Evolutionary conservation across 352 stramenopile genomes (phyloP), one percentile per base, ranked within the genome.

Genomic region (Globisporangium canariense): DNA sequence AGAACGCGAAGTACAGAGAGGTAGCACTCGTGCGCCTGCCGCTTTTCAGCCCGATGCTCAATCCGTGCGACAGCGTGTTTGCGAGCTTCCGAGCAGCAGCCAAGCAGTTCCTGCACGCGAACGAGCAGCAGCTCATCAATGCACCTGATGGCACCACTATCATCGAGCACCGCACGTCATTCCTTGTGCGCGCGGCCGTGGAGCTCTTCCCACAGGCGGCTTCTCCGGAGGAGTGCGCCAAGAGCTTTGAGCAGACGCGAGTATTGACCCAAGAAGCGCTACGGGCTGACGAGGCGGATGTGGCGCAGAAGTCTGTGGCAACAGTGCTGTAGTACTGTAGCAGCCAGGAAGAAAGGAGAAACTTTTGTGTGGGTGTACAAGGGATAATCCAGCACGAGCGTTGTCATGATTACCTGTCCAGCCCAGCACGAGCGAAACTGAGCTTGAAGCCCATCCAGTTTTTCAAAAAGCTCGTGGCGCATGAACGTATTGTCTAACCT

Each of bases 111-210:
- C 25, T 69, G 28, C 60, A 52, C 40, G 6, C 30, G 11, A 41
- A 68, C 32, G 47, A 64, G 45, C 22, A 54, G 47, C 47, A 28
- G 38, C 30, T 59, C 25, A 25, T 40, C 3, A 51, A 49, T 4
- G 10, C 56, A 11, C 30, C 32, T 2, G 63, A 68, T 30, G 49
- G 63, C 20, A 64, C 55, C 9, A 64, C 55, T 2, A 38, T 60
- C 14, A 63, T 68, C 20, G 63, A 68, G 63, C 63, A 68, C 47
- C 63, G 63, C 49, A 60, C 63, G 38, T 50, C 40, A n/a, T 68
- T 60, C 25, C 56, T 68, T 46, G 25, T 62, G 9, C 50, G 56
- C 16, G 63, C 63, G 4, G 56, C 63, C 11, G 54, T 60, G 25
- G 47, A 64, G 49, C 13, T 55, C 30, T 63, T 68, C 36, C 63